Base-by-base conservation (phyloP, 2,329 filamentous ascomycete genomes). In the Mollisiaceae sp. region DNA sequence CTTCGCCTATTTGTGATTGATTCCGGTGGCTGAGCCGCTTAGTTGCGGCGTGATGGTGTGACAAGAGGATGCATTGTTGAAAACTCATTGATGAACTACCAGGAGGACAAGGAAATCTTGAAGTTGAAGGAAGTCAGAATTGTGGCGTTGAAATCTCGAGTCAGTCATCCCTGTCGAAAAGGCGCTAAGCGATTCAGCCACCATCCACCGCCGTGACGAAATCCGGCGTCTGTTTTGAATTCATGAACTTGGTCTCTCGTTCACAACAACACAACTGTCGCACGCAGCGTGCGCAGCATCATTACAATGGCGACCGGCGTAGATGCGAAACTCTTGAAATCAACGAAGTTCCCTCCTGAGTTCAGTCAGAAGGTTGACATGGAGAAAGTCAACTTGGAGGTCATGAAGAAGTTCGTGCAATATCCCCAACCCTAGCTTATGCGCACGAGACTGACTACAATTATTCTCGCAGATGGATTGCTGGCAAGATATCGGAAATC, bases 331-430 rank as follows among this genome's bases (percentile, higher is more conserved):
- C 86, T 97, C 74, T 82, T 97, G 64, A 92, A 90, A 84, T 89
- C 90, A 78, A 98, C 94, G 63, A 97, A 96, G 76, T 98, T 97
- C 70, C 95, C 95, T 55, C 85, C 90, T 8, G 93, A 97, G 76
- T 99, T 98, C 81, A 94, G 87, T 76, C 89, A 92, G 77, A 97
- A 97, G 82, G 95, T 99, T 70, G 94, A 99, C 82, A 97, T 96
- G 87, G 88, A 89, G 73, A 98, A 98, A 82, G 93, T 99, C 79
- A 97, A 99, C 77, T 84, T 97, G 59, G 93, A 97, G 78, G 92
- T 99, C 63, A 97, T 99, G 89, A 97, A 97, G 85, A 97, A 95
- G 92, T 96, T 77, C 75, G 89, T 80, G 67, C 43, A 60, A 59
- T 60, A 43, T 61, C 74, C 41, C 55, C 68, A 61, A 54, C 55